phyloP scores from a whole-genome alignment of 1,284 basidiomycete species.

The Rhodotorula sp. region DNA sequence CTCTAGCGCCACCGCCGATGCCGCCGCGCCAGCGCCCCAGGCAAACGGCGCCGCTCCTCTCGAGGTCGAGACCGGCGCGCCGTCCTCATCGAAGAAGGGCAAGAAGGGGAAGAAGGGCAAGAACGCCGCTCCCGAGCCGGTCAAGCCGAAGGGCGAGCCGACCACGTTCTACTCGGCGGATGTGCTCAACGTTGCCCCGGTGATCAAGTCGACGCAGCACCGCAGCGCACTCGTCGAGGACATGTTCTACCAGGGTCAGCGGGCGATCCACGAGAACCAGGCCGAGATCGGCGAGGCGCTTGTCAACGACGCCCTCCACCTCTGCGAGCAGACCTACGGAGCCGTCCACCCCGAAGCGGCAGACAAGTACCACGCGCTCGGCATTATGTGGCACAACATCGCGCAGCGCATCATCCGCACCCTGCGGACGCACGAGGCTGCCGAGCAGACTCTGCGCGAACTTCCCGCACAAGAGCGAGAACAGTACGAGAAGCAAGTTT shows the following conservation, averaged over 20 bases:
- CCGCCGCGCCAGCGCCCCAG: conserved; percentile 19
- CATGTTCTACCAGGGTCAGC: conserved; percentile 56
- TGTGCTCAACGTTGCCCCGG: conserved; percentile 56
- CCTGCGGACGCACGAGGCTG: conserved; percentile 39
- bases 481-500: conserved; percentile 26
- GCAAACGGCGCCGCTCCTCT: not conserved
- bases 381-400: conserved; percentile 40
- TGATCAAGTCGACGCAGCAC: conserved; percentile 55
- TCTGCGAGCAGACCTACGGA: conserved; percentile 60
- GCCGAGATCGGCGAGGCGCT: conserved; percentile 56
- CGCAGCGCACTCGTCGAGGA: conserved; percentile 56
- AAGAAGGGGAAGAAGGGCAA: conserved; percentile 49
- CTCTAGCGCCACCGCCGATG: conserved; percentile 13
- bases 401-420: conserved; percentile 29
- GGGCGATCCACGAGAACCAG: conserved; percentile 55
- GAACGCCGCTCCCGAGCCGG: conserved; percentile 36
- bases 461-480: conserved; percentile 26
- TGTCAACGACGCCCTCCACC: conserved; percentile 57
- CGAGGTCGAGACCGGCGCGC: conserved; percentile 8
- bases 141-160: conserved; percentile 35
- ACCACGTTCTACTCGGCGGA: conserved; percentile 56
- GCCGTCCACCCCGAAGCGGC: conserved; percentile 59
- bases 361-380: conserved; percentile 51
- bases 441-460: conserved; percentile 34
- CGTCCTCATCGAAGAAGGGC: conserved; percentile 32